Conservation (phyloP, 2,329 filamentous ascomycete genomes). For the Colletotrichum neosansevieriae region DNA sequence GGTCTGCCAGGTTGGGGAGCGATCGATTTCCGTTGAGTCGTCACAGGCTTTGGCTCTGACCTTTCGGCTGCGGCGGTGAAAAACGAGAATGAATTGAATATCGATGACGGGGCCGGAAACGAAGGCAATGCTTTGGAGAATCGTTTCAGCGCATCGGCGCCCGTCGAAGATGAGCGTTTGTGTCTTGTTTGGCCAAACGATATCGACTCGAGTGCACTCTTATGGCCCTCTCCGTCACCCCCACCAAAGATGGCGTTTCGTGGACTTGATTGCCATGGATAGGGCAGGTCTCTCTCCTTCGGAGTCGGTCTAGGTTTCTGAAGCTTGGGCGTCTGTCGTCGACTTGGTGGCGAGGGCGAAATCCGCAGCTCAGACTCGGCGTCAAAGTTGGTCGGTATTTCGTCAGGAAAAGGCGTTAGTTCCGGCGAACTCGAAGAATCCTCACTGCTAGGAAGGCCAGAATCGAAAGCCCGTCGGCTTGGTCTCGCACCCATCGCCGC, state of each 20-base stretch:
- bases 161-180: conserved; percentile 65
- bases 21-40: conserved; percentile 6
- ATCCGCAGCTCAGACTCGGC: conserved; percentile 31
- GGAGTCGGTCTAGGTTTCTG: conserved; percentile 30
- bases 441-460: conserved; percentile 27
- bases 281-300: conserved; percentile 43
- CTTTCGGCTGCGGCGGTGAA: conserved; percentile 39
- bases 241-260: conserved; percentile 52
- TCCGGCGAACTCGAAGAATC: conserved; percentile 38
- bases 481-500: conserved; percentile 62
- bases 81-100: conserved; percentile 40
- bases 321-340: conserved; percentile 31
- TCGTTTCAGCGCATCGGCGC: conserved; percentile 68
- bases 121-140: conserved; percentile 69
- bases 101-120: conserved; percentile 46
- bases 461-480: conserved; percentile 51
- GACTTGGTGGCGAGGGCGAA: conserved; percentile 22
- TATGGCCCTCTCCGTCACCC: conserved; percentile 44
- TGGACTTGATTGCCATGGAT: conserved; percentile 57
- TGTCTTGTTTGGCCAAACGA: conserved; percentile 61
- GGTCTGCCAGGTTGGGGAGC: conserved; percentile 20
- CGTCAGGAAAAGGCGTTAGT: conserved; percentile 36
- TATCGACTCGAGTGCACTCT: conserved; percentile 56
- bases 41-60: conserved; percentile 11
- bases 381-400: conserved; percentile 35